Evolutionary conservation across 169 alveolate species (phyloP), one percentile per base, ranked within the genome.

Genomic region (Plasmodium vinckei): DNA sequence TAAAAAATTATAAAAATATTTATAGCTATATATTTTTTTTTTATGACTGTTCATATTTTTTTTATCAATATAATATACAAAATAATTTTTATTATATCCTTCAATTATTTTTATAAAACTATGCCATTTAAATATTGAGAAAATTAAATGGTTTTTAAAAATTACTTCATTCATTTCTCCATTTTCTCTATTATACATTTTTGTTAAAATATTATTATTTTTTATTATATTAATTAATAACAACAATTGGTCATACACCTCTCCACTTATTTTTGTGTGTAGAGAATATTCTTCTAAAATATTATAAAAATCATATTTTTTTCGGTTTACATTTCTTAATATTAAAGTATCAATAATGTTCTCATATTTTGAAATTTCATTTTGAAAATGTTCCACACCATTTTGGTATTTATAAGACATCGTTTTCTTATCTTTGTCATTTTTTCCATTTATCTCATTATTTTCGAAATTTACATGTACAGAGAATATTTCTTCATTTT

Each of bases 211-310:
- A 51, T 9, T 70, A 57, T 54, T 86, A n/a, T 44, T 63, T 1
- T 17, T 70, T 25, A 86, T 15, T 33, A 69, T 17, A 19, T 21
- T 56, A 19, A 86, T 86, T 42, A 86, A 23, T 57, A 25, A 23
- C 21, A 53, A 57, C 53, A 86, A 57, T 1, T 27, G 25, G 6
- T 39, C 54, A 53, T 86, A 86, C 56, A 86, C 46, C 4, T 56
- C 87, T 21, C 5, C 63, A 25, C 33, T 70, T 44, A 86, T 57
- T 46, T 59, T 25, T 9, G 61, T 69, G 1, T 21, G 21, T 19
- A 86, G 10, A 1, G 91, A 70, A 56, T 86, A 86, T 47, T 86
- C 91, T 4, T 86, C 91, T n/a, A 86, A 47, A 54, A 86, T 60
- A n/a, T 86, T 59, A 2, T 60, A 42, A 72, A 46, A 64, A 23